Percentiles rank a stretch among this genome's conserved stretches.
These are phyloP conservation scores for Datura wrightii DNA, from an alignment of 257 asterid genomes.

Conservation along the genomic window DNA sequence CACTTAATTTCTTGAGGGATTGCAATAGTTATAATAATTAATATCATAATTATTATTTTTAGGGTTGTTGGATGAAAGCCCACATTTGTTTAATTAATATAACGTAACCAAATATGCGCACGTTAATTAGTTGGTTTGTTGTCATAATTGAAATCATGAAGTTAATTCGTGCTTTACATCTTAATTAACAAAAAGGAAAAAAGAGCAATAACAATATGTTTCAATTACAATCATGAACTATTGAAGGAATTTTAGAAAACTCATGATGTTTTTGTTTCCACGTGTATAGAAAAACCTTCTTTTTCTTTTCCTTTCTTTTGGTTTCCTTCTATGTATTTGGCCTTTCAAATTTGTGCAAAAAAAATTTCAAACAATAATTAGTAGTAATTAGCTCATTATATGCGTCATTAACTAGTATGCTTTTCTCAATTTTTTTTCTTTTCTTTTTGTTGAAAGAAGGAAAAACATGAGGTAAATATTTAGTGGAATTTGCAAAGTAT, in stretches of 20 bases:
- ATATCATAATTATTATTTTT: background rate
- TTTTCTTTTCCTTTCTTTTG: background rate
- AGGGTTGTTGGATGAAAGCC: background rate
- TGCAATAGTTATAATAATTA: background rate
- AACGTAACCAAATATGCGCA: conserved; percentile 20
- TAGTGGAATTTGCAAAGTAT: background rate
- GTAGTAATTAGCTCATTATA: background rate
- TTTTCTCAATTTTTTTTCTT: background rate
- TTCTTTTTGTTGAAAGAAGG: background rate
- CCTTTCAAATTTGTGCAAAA: background rate
- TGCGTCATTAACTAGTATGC: background rate
- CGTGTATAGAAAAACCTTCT: background rate
- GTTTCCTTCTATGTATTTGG: background rate
- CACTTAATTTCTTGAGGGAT: background rate
- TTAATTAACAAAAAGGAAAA: background rate
- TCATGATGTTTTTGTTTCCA: conserved; percentile 6
- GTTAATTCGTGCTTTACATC: conserved; percentile 25
- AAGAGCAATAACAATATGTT: too few relatives aligned
- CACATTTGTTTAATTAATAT: background rate
- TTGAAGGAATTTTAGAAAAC: conserved; percentile 14
- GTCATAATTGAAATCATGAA: conserved; percentile 24
- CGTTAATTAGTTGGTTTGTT: conserved; percentile 28
- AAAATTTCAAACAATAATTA: background rate
- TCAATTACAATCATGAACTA: conserved; percentile 13
- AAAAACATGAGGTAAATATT: background rate